These are phyloP conservation scores for Henckelia pumila DNA, from an alignment of 257 asterid genomes.

Conservation along the genomic window DNA sequence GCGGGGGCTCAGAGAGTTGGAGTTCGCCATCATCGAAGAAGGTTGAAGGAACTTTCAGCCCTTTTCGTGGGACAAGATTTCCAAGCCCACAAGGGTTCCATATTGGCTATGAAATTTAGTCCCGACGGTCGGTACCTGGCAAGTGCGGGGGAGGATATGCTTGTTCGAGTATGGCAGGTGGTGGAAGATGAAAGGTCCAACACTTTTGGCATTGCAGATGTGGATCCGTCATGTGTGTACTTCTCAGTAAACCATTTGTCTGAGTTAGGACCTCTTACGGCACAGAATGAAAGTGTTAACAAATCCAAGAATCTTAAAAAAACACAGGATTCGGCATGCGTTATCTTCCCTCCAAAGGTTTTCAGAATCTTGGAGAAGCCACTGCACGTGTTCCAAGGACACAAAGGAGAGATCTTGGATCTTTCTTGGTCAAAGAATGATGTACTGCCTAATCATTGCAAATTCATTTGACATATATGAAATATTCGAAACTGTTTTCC, in stretches of 20 bases:
- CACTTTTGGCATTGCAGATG: conserved; percentile 52
- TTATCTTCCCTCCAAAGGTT: conserved; percentile 70
- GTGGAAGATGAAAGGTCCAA: conserved; percentile 75
- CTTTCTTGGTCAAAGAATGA: conserved; percentile 79
- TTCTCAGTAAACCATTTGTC: conserved; percentile 69
- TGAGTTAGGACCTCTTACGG: conserved; percentile 52
- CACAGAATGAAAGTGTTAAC: conserved; percentile 50
- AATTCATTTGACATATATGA: neutral
- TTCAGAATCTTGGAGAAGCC: conserved; percentile 77
- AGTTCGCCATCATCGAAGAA: conserved; percentile 54
- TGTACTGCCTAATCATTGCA: conserved; percentile 43
- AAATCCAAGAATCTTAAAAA: conserved; percentile 40
- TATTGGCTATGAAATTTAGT: conserved; percentile 82
- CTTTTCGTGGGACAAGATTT: conserved; percentile 73
- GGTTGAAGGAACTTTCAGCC: conserved; percentile 75
- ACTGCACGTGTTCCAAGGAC: conserved; percentile 71
- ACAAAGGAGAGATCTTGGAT: conserved; percentile 68
- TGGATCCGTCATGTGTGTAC: conserved; percentile 81
- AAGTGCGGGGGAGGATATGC: conserved; percentile 83
- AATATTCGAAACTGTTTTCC: conserved; percentile 6
- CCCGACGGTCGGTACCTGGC: conserved; percentile 76
- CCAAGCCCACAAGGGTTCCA: conserved; percentile 82
- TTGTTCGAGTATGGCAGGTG: conserved; percentile 80
- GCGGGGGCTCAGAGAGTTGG: conserved; percentile 48
- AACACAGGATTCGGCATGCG: conserved; percentile 75